A percentile compares a stretch with the other conserved stretches of the same genome.
phyloP scores from a whole-genome alignment of 2,329 filamentous ascomycete species.

The Lasiodiplodia theobromae region DNA sequence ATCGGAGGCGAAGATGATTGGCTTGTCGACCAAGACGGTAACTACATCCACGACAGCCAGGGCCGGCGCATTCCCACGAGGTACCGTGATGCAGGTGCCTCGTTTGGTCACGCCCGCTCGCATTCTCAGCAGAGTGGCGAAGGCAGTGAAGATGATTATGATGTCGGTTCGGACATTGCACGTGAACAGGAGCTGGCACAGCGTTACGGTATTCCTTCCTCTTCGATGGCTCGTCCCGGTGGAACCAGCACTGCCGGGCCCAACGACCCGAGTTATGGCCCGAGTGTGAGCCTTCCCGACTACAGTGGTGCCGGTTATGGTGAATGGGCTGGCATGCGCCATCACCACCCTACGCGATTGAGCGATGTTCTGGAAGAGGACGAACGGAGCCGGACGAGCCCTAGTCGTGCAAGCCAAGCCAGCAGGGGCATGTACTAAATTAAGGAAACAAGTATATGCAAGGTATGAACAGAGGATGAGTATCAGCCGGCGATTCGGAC shows the following conservation, averaged over 20 bases:
- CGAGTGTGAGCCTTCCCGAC: conserved; percentile 36
- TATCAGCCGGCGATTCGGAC: neutral
- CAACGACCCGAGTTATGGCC: conserved; percentile 16
- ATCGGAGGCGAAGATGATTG: conserved; percentile 47
- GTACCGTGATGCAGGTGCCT: conserved; percentile 31
- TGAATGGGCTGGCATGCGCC: conserved; percentile 45
- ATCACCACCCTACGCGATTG: conserved; percentile 48
- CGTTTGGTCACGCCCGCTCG: conserved; percentile 14
- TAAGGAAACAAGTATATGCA: neutral
- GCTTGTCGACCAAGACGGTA: conserved; percentile 45
- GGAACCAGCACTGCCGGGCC: conserved; percentile 17
- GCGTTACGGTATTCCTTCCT: conserved; percentile 50
- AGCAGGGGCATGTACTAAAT: conserved; percentile 31
- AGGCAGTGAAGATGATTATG: conserved; percentile 57
- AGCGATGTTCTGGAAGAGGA: conserved; percentile 50
- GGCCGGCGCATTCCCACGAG: conserved; percentile 43
- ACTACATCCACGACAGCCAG: conserved; percentile 45
- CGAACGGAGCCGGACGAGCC: conserved; percentile 47
- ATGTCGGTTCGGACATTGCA: conserved; percentile 59
- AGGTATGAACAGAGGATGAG: neutral
- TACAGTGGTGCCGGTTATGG: conserved; percentile 49
- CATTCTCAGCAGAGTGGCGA: conserved; percentile 25
- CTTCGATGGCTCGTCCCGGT: conserved; percentile 12
- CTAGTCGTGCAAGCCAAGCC: conserved; percentile 46
- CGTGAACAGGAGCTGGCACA: conserved; percentile 57